Evolutionary conservation across 2,329 filamentous ascomycete species (phyloP), one percentile per base, ranked within the genome.

Genomic region (Aphanoascus verrucosus): DNA sequence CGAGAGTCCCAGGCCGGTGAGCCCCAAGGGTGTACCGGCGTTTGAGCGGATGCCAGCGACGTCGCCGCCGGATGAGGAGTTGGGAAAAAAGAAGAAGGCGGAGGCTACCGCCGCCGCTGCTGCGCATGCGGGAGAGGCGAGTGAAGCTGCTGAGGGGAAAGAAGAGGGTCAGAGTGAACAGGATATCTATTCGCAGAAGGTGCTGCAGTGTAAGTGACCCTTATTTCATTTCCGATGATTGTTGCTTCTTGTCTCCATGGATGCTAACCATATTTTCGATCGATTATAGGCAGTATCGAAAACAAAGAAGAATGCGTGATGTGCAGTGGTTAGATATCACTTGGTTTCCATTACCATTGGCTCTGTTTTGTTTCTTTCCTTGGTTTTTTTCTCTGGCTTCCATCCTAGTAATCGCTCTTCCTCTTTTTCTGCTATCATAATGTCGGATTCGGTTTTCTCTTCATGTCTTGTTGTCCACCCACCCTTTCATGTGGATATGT

Each of bases 121-220:
- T 9, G 42, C 50, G 49, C 62, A 54, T n/a, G 28, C 5, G 19
- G 19, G 23, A 8, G 41, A 49, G 14, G 49, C 51, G 35, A 32
- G 38, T 15, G 64, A 51, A 35, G 62, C 49, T 49, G 63, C 69
- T 46, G 70, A 69, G 54, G 23, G 19, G 28, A 15, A 15, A 17
- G 42, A 32, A 12, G 45, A 57, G 38, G 77, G 81, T 20, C 81
- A 85, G 58, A 88, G 79, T 64, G 80, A 84, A 59, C 83, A 85
- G 60, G 91, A 98, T 67, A 98, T 98, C 62, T 98, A 95, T 71
- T 91, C 91, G 0, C 87, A 97, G 62, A 88, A 90, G 55, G 90
- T 87, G 14, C 76, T 98, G 67, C 82, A 84, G 63, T 98, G 93
- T 84, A 76, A 83, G 82, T 77, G 52, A 46, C 20, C 14, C 17